These are phyloP conservation scores for Dryas drummondii DNA, from an alignment of 306 rosid species.

Conservation along the genomic window DNA sequence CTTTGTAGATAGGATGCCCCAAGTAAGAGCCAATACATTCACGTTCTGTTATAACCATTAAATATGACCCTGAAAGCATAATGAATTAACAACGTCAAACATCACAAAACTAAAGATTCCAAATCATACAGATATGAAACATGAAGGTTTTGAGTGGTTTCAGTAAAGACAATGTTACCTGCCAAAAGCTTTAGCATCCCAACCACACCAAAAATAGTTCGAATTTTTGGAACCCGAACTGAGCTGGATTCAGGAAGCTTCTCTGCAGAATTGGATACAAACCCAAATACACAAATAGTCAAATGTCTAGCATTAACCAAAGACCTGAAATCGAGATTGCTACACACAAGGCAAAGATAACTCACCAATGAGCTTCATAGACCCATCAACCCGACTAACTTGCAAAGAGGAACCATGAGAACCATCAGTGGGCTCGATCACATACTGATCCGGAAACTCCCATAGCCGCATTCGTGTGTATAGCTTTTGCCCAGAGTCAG, in stretches of 20 bases:
- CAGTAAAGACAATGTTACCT: constrained; percentile 50
- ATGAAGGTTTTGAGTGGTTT: not conserved
- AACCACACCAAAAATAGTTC: constrained; percentile 70
- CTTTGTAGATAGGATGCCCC: constrained; percentile 84
- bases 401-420: constrained; percentile 75
- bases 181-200: constrained; percentile 88
- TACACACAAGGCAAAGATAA: not conserved
- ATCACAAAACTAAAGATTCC: constrained; percentile 2
- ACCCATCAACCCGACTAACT: constrained; percentile 70
- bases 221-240: constrained; percentile 74
- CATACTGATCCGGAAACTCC: constrained; percentile 90
- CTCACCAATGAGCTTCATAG: constrained; percentile 81
- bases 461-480: constrained; percentile 86
- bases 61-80: constrained; percentile 64
- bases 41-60: constrained; percentile 68
- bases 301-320: not conserved
- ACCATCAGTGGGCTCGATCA: constrained; percentile 92
- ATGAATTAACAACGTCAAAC: constrained; percentile 26
- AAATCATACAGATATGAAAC: not conserved
- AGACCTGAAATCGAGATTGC: constrained; percentile 5
- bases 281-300: not conserved
- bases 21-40: constrained; percentile 74
- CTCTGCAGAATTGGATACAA: constrained; percentile 39
- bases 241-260: constrained; percentile 72
- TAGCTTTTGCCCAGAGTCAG: constrained; percentile 79